These are phyloP conservation scores for Leptographium flavum DNA, from an alignment of 2,329 filamentous ascomycete genomes.

Conservation along the genomic window DNA sequence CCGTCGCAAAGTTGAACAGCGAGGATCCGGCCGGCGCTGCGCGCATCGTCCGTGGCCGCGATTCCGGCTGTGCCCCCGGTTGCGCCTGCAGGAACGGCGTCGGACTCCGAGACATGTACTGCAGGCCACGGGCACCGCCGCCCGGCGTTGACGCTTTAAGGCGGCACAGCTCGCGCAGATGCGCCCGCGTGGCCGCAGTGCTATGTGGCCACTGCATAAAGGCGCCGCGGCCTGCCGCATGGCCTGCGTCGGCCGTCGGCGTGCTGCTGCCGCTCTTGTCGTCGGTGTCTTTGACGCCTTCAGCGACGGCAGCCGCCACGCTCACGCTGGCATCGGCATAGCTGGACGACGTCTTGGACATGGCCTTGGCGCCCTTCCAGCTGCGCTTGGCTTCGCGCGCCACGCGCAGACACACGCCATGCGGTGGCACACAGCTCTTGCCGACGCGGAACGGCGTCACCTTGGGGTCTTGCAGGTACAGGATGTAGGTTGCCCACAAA, in stretches of 20 bases:
- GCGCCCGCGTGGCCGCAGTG: conserved; percentile 44
- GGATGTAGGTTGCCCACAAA: conserved; percentile 49
- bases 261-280: conserved; percentile 39
- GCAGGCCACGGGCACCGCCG: conserved; percentile 25
- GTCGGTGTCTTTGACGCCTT: conserved; percentile 11
- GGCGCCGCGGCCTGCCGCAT: conserved; percentile 18
- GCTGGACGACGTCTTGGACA: conserved; percentile 11
- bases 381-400: conserved; percentile 51
- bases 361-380: conserved; percentile 46
- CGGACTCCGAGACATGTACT: conserved; percentile 36
- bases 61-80: neutral
- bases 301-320: neutral
- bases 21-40: neutral
- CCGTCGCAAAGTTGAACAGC: conserved; percentile 22
- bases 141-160: conserved; percentile 30
- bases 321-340: neutral
- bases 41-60: neutral
- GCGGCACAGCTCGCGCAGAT: conserved; percentile 49
- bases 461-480: conserved; percentile 52
- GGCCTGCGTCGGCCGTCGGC: conserved; percentile 28
- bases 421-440: conserved; percentile 48
- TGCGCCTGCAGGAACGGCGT: conserved; percentile 37
- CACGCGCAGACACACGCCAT: conserved; percentile 50
- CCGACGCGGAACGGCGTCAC: conserved; percentile 52
- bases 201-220: conserved; percentile 52